phyloP scores from a whole-genome alignment of 2,329 filamentous ascomycete species.

The Grosmannia serpens region DNA sequence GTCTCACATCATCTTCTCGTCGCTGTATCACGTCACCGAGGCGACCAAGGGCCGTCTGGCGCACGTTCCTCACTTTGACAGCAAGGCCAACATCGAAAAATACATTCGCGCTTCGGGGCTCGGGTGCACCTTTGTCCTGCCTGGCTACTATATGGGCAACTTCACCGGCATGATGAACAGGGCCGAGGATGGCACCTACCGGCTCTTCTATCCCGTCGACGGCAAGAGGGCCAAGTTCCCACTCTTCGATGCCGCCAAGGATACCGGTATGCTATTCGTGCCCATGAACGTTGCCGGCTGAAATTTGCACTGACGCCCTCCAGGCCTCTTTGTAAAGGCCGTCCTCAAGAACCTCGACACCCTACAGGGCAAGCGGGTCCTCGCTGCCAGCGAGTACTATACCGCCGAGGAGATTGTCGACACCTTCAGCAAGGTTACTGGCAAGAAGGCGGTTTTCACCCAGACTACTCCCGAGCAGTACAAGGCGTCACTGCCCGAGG shows the following conservation, averaged over 20 bases:
- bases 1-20: constrained; percentile 21
- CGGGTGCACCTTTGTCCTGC: constrained; percentile 38
- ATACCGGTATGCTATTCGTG: constrained; percentile 22
- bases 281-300: neutral
- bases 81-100: constrained; percentile 42
- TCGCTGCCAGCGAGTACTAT: constrained; percentile 29
- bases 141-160: constrained; percentile 44
- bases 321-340: constrained; percentile 21
- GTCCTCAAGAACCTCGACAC: constrained; percentile 23
- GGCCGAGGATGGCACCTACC: constrained; percentile 21
- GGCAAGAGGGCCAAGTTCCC: constrained; percentile 20
- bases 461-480: constrained; percentile 29
- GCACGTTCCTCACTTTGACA: constrained; percentile 41
- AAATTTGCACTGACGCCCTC: neutral
- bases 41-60: constrained; percentile 26
- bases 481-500: constrained; percentile 19
- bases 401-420: constrained; percentile 27
- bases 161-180: constrained; percentile 19
- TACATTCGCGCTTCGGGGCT: constrained; percentile 37
- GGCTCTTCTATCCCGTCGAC: constrained; percentile 19
- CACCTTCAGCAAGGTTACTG: constrained; percentile 24
- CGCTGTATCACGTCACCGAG: constrained; percentile 27
- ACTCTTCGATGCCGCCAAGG: constrained; percentile 19
- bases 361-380: constrained; percentile 30
- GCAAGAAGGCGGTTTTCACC: constrained; percentile 23